Base-by-base conservation (phyloP, 139 green algal species). In the Chlamydomonas sphaeroides region DNA sequence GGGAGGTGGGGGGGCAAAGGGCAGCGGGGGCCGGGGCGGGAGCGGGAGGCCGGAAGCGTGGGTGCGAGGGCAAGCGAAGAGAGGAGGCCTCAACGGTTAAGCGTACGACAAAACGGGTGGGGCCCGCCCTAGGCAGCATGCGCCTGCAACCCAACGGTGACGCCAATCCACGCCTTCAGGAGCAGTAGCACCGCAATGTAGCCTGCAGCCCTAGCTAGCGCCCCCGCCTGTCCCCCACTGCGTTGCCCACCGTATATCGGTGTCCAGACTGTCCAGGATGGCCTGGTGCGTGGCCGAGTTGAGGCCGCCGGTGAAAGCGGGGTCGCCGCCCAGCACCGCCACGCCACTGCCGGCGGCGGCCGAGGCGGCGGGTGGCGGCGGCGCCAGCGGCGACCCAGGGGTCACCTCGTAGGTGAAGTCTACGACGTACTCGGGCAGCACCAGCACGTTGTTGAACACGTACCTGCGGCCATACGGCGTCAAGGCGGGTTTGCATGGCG, bases 401-500 rank as follows among this genome's bases (percentile, higher is more conserved):
- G 10, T 6, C 26, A 84, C 5, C 0, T 80, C 68, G 36, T 93
- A 93, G 65, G 89, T 79, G 65, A 93, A 94, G 69, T 94, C 91
- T 7, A 95, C 90, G 2, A 95, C 62, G 85, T 95, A 96, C 86
- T 96, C 92, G 18, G 93, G 93, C 67, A 95, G 89, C 32, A 95
- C 86, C 35, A 92, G 56, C 36, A 68, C 32, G 49, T 85, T 82
- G 71, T 95, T 85, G 56, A 95, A 92, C 11, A 95, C 78, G 68
- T 92, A 93, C 88, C 89, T 90, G 73, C 33, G 69, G 7, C 53
- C 2, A 4, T 1, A 69, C 62, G 51, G 65, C 7, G 65, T 49
- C n/a, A n/a, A n/a, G n/a, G n/a, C n/a, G n/a, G n/a, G n/a, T n/a
- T n/a, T n/a, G n/a, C n/a, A n/a, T n/a, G n/a, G n/a, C n/a, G n/a